Percentiles rank a stretch among this genome's conserved stretches.
phyloP scores from a whole-genome alignment of 331 rosid species.

The Pyrus hybrid region DNA sequence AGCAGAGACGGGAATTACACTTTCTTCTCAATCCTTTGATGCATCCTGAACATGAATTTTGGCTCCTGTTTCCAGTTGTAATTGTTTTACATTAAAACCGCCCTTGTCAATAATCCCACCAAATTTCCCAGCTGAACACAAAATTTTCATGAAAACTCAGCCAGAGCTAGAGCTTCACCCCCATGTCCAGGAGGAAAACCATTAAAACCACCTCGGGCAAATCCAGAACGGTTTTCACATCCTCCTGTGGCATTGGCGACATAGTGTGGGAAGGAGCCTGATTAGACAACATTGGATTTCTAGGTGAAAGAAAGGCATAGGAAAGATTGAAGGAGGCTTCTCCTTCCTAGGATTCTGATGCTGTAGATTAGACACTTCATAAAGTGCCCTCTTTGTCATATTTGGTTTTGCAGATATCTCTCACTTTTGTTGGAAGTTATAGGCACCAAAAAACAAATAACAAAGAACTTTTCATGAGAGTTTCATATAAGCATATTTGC shows the following conservation, averaged over 20 bases:
- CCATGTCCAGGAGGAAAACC: slow-evolving; percentile 17
- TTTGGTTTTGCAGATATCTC: slow-evolving; percentile 29
- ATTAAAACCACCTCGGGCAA: slow-evolving; percentile 3
- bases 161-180: slow-evolving; percentile 11
- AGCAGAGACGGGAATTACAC: slow-evolving; percentile 30
- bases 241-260: slow-evolving; percentile 14
- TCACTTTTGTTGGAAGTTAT: slow-evolving; percentile 6
- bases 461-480: neutral
- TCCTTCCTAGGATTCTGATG: slow-evolving; percentile 33
- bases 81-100: slow-evolving; percentile 25
- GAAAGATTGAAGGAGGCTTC: slow-evolving; percentile 1
- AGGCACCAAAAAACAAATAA: neutral
- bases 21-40: slow-evolving; percentile 17
- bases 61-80: slow-evolving; percentile 29
- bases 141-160: slow-evolving; percentile 29
- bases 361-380: slow-evolving; percentile 21
- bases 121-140: slow-evolving; percentile 28
- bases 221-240: slow-evolving; percentile 6
- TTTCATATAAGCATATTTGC: neutral
- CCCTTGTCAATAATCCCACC: slow-evolving; percentile 39
- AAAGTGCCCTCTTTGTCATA: slow-evolving; percentile 27
- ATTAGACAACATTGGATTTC: slow-evolving; percentile 19
- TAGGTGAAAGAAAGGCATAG: slow-evolving; percentile 21
- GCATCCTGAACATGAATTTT: slow-evolving; percentile 28
- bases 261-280: slow-evolving; percentile 3